Conservation (phyloP, 2,329 filamentous ascomycete genomes). For the Colletotrichum sojae region DNA sequence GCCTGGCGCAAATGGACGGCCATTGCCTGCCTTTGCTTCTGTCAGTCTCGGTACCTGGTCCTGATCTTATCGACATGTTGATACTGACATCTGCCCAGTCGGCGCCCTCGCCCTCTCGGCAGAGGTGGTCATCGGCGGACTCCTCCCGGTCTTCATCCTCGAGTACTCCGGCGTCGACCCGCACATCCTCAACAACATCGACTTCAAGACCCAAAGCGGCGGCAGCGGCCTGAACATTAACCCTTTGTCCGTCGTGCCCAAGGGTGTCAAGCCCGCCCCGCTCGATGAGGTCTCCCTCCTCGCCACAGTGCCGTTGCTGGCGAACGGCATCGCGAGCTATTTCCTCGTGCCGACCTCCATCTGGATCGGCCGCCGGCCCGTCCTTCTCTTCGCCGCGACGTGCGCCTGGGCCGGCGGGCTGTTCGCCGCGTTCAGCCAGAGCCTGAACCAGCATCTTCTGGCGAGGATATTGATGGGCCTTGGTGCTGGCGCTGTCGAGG, state of each 20-base stretch:
- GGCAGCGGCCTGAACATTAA: conserved; percentile 46
- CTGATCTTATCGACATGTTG: neutral
- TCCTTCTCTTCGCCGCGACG: conserved; percentile 49
- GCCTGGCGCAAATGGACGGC: conserved; percentile 50
- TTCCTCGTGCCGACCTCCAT: conserved; percentile 53
- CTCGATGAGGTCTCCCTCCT: conserved; percentile 49
- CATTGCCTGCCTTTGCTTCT: conserved; percentile 47
- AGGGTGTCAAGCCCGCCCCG: conserved; percentile 47
- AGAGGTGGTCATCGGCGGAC: conserved; percentile 46
- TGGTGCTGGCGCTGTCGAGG: conserved; percentile 52
- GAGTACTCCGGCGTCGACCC: conserved; percentile 52
- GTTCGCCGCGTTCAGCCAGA: conserved; percentile 51
- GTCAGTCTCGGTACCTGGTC: conserved; percentile 41
- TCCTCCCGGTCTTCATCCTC: conserved; percentile 52
- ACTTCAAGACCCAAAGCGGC: conserved; percentile 42
- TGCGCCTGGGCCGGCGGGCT: conserved; percentile 53
- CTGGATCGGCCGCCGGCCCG: conserved; percentile 53
- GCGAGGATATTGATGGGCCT: conserved; percentile 52
- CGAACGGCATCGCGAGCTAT: conserved; percentile 52
- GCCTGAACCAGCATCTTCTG: conserved; percentile 48
- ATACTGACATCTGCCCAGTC: conserved; percentile 37
- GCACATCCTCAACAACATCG: conserved; percentile 44
- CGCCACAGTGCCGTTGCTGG: conserved; percentile 51
- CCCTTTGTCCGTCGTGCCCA: conserved; percentile 40
- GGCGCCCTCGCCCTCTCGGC: conserved; percentile 48